Conservation (phyloP, 2,329 filamentous ascomycete species). For the Cytospora piceicola region DNA sequence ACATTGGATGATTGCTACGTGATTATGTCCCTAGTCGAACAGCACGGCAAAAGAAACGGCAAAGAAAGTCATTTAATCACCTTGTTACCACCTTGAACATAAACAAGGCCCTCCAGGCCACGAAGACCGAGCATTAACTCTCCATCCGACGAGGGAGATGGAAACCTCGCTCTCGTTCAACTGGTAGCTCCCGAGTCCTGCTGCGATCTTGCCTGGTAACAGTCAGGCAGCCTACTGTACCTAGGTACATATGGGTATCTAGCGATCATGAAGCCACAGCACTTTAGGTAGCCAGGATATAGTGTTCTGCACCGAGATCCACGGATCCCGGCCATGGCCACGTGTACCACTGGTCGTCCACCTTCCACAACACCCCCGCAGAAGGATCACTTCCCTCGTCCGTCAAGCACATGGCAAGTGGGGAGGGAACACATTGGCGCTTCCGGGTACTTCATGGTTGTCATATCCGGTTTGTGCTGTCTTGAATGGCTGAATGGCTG, state of each 20-base stretch:
- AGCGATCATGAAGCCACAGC: not conserved
- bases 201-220: not conserved
- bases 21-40: too few species aligned
- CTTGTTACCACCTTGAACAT: not conserved
- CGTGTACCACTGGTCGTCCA: slow-evolving; percentile 2
- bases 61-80: too few species aligned
- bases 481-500: not conserved
- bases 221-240: too few species aligned
- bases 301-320: slow-evolving; percentile 1
- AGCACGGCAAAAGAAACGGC: too few species aligned
- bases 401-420: slow-evolving; percentile 52
- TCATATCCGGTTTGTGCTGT: not conserved
- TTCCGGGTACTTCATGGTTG: slow-evolving; percentile 43
- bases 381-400: not conserved
- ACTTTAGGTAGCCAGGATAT: too few species aligned
- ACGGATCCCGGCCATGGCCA: slow-evolving; percentile 11
- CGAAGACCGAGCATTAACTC: not conserved
- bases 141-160: not conserved
- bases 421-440: slow-evolving; percentile 53
- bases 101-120: not conserved
- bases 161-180: not conserved
- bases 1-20: too few species aligned
- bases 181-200: not conserved
- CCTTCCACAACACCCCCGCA: not conserved
- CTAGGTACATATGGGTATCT: too few species aligned